These are phyloP conservation scores for Cyberlindnera amylophila DNA, from an alignment of 805 yeast species.

Conservation along the genomic window DNA sequence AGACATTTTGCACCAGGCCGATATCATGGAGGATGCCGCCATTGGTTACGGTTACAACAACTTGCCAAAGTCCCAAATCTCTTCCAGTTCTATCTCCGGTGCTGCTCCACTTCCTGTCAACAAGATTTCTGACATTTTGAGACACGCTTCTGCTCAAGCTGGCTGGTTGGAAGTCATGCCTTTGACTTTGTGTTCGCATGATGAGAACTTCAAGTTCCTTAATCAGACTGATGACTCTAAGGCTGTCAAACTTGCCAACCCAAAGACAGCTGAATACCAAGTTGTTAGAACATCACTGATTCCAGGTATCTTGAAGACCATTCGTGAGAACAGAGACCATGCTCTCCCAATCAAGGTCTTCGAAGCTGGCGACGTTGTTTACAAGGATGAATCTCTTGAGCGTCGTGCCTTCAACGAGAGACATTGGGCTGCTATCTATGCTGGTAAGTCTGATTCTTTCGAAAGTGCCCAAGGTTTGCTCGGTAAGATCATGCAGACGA, in stretches of 20 bases:
- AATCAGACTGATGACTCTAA: slow-evolving; percentile 68
- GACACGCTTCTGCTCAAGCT: slow-evolving; percentile 88
- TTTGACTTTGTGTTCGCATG: slow-evolving; percentile 90
- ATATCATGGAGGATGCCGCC: slow-evolving; percentile 97
- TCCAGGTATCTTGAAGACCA: slow-evolving; percentile 93
- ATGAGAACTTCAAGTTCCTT: slow-evolving; percentile 90
- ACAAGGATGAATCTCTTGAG: slow-evolving; percentile 75
- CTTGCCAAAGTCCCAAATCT: slow-evolving; percentile 72
- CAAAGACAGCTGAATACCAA: slow-evolving; percentile 94
- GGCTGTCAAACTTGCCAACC: slow-evolving; percentile 91
- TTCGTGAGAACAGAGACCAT: slow-evolving; percentile 94
- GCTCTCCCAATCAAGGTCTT: slow-evolving; percentile 91
- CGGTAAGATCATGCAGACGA: slow-evolving; percentile 93
- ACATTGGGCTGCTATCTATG: slow-evolving; percentile 90
- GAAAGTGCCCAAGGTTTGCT: slow-evolving; percentile 92
- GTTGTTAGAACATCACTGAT: slow-evolving; percentile 93
- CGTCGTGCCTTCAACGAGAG: slow-evolving; percentile 90
- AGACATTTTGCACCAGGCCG: slow-evolving; percentile 95
- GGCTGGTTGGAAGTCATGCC: slow-evolving; percentile 97
- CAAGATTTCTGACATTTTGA: slow-evolving; percentile 84
- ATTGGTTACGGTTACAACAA: slow-evolving; percentile 94
- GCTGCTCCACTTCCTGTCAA: slow-evolving; percentile 90
- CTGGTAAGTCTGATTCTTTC: slow-evolving; percentile 93
- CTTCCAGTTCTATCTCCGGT: slow-evolving; percentile 69
- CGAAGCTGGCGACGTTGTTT: slow-evolving; percentile 92